Evolutionary conservation across 2,329 filamentous ascomycete species (phyloP), one percentile per base, ranked within the genome.

Genomic region (Aspergillus sojae): DNA sequence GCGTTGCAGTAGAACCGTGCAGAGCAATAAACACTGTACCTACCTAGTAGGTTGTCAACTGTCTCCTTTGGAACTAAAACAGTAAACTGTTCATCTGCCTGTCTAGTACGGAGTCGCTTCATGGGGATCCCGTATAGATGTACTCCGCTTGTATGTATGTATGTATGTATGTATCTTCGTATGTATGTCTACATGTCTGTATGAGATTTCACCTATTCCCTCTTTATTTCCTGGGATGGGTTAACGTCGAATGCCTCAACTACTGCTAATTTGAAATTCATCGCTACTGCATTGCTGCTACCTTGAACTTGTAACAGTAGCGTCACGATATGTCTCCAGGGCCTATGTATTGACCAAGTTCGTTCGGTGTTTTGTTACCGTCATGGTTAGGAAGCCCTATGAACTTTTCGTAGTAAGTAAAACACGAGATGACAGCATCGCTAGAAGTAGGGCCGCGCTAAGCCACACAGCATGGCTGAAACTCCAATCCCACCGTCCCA

Each of bases 401-500:
- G 26, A 30, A n/a, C 48, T 32, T 50, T 30, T 53, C 14, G 10
- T 12, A 34, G 28, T 34, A 34, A 14, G 32, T 50, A 34, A 54
- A 52, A 52, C 26, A 32, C n/a, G 19, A 23, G 41, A 34, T 45
- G 54, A 34, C 12, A 52, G n/a, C 39, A 39, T 45, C 41, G 21
- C 50, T n/a, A 55, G 60, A 28, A 21, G 57, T 34, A 43, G 48
- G 28, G 26, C 48, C 48, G 30, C 26, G 32, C 26, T 28, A 52
- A 52, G 48, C 48, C 52, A 48, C 58, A 64, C 64, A 69, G 65
- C 62, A 60, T 55, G 58, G 64, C 62, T 68, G 65, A 69, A 68
- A 69, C 67, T 26, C 19, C 52, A 26, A 46, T 61, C n/a, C 46
- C 43, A 54, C 28, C 53, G 28, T 45, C 30, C 53, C 45, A 34